phyloP scores from a whole-genome alignment of 352 stramenopile species.

The Blastocystis sp. region DNA sequence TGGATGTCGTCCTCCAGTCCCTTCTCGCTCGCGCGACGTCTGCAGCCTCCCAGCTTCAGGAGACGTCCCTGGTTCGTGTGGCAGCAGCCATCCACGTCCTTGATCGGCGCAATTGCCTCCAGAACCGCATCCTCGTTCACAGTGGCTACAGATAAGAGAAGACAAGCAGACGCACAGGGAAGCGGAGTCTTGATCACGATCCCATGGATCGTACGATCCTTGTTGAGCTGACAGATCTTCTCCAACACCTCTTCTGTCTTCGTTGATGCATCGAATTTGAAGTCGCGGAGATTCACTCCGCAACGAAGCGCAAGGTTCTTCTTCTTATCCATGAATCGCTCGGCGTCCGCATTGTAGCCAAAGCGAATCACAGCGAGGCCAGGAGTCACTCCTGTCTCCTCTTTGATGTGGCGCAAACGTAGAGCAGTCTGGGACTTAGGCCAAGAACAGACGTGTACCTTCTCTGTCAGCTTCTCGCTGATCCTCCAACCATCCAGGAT shows the following conservation, averaged over 20 bases:
- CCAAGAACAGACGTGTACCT: not conserved
- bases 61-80: slow-evolving; percentile 49
- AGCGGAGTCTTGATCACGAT: slow-evolving; percentile 42
- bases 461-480: slow-evolving; percentile 7
- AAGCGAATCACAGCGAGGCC: slow-evolving; percentile 38
- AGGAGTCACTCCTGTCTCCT: slow-evolving; percentile 29
- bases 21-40: not conserved
- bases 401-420: slow-evolving; percentile 43
- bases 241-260: slow-evolving; percentile 57
- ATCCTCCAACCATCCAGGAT: slow-evolving; percentile 50
- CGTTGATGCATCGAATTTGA: slow-evolving; percentile 40
- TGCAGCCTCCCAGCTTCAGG: slow-evolving; percentile 33
- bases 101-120: slow-evolving; percentile 14
- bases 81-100: slow-evolving; percentile 58
- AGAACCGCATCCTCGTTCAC: slow-evolving; percentile 38
- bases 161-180: not conserved
- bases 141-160: not conserved
- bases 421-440: not conserved
- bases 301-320: slow-evolving; percentile 34
- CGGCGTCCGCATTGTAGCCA: slow-evolving; percentile 52
- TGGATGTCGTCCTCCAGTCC: slow-evolving; percentile 28
- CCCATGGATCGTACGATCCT: slow-evolving; percentile 54
- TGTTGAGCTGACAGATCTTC: slow-evolving; percentile 58
- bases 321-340: slow-evolving; percentile 60
- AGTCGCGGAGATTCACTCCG: slow-evolving; percentile 51